These are phyloP conservation scores for Metschnikowia dekortorum DNA, from an alignment of 805 yeast genomes.

Conservation along the genomic window DNA sequence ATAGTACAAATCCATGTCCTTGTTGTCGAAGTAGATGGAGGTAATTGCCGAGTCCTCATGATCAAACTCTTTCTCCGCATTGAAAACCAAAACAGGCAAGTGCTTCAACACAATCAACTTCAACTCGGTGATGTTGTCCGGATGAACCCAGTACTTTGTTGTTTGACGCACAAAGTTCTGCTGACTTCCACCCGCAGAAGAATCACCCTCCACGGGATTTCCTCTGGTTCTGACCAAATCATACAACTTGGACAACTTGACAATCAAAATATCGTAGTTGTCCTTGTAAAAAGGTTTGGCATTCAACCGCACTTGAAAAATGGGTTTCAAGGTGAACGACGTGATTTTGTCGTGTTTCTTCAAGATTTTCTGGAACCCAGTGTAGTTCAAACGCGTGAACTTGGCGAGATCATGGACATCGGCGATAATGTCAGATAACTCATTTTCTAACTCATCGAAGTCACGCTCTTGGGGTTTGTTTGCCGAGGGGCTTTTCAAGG, in stretches of 20 bases:
- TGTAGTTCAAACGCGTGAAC: slow-evolving; percentile 87
- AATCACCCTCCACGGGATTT: slow-evolving; percentile 90
- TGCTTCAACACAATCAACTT: slow-evolving; percentile 90
- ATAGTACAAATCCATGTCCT: slow-evolving; percentile 82
- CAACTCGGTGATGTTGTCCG: slow-evolving; percentile 94
- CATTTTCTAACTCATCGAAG: slow-evolving; percentile 41
- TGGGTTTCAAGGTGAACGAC: slow-evolving; percentile 67
- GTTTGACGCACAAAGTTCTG: slow-evolving; percentile 98
- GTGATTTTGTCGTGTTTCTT: slow-evolving; percentile 96
- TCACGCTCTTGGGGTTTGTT: slow-evolving; percentile 39
- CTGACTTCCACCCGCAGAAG: slow-evolving; percentile 96
- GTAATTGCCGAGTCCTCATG: slow-evolving; percentile 94
- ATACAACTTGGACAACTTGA: slow-evolving; percentile 81
- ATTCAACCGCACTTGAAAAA: slow-evolving; percentile 88
- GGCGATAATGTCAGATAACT: slow-evolving; percentile 73
- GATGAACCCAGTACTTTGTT: slow-evolving; percentile 98
- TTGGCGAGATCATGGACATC: slow-evolving; percentile 97
- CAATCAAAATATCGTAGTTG: slow-evolving; percentile 84
- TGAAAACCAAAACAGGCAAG: slow-evolving; percentile 94
- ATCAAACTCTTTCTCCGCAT: slow-evolving; percentile 93
- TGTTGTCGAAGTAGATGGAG: slow-evolving; percentile 91
- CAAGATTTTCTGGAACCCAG: slow-evolving; percentile 94
- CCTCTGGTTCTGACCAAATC: slow-evolving; percentile 95
- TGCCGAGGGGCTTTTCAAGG: slow-evolving; percentile 37
- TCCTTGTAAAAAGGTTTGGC: slow-evolving; percentile 95